These are phyloP conservation scores for Globisporangium sylvaticum DNA, from an alignment of 352 stramenopile species.

Conservation along the genomic window DNA sequence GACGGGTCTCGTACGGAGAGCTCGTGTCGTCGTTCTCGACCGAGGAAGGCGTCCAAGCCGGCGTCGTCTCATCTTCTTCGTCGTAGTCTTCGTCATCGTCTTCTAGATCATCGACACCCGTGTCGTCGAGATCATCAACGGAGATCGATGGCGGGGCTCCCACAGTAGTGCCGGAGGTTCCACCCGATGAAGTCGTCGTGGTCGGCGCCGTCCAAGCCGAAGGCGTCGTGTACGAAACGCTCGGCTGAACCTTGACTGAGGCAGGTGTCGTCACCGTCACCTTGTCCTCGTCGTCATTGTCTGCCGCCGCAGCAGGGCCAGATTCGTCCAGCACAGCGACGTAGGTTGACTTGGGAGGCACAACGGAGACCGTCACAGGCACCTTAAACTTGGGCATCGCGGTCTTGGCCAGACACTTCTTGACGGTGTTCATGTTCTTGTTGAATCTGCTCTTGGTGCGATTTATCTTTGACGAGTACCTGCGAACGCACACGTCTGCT, in stretches of 20 bases:
- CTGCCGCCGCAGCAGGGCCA: neutral
- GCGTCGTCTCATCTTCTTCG: neutral
- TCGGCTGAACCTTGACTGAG: neutral
- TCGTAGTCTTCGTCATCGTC: neutral
- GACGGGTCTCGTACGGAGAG: neutral
- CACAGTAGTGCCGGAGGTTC: neutral
- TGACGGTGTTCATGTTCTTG: neutral
- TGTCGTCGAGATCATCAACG: neutral
- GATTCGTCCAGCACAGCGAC: neutral
- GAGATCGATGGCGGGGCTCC: neutral
- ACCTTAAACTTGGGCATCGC: neutral
- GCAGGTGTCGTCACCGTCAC: neutral
- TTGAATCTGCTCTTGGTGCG: neutral
- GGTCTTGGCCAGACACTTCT: neutral
- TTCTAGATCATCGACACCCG: neutral
- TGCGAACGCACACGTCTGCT: neutral
- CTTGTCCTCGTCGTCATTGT: too few species aligned
- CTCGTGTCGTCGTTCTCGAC: neutral
- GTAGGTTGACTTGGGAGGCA: neutral
- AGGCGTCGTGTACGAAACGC: neutral
- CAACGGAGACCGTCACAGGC: neutral
- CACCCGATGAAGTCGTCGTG: neutral
- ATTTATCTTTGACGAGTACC: neutral
- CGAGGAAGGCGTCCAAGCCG: neutral
- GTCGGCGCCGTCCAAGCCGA: neutral